Base-by-base conservation (phyloP, 176 grass and related monocot species). In the Ampelocalamus luodianensis region DNA sequence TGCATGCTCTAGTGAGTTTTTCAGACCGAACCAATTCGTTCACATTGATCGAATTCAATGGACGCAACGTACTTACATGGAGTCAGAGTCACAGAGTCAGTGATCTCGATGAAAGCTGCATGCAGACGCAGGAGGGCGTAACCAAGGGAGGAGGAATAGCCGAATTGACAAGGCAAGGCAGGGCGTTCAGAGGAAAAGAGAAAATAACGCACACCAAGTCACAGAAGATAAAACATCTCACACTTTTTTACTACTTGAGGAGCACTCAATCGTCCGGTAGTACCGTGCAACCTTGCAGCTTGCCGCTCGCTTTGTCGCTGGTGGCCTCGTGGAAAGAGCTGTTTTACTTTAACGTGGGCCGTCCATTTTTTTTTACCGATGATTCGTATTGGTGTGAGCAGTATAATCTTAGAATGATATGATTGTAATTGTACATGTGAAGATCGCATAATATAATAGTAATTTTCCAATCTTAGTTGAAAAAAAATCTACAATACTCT, bases 91-190 rank as follows among this genome's bases (percentile, higher is more conserved):
- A 29, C 50, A 12, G 15, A 23, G 49, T 36, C 18, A 85, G 78
- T 71, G 88, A 87, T 72, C 79, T 64, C 39, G 38, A 27, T 39
- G 88, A 78, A 66, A 85, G 82, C 10, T 7, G 26, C 65, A 17
- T 6, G 69, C 58, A 49, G 88, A 14, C 18, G 69, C 56, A 39
- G 69, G 69, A 68, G 60, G 76, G 48, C 48, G 45, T 65, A 78
- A 73, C 87, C 46, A 53, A 72, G 81, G 76, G 34, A 85, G 81
- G 86, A 67, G 44, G 44, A 10, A 3, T 45, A 11, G 44, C 5
- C 44, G 14, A 27, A 54, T 54, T 1, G 50, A 37, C 1, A 15
- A 59, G 49, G 1, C 66, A 65, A 18, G 50, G 38, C 38, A 5
- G 27, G 24, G 45, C 42, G 16, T 29, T 37, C 16, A 3, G 48